These are phyloP conservation scores for Naumovozyma dairenensis DNA, from an alignment of 805 yeast species.

Conservation along the genomic window DNA sequence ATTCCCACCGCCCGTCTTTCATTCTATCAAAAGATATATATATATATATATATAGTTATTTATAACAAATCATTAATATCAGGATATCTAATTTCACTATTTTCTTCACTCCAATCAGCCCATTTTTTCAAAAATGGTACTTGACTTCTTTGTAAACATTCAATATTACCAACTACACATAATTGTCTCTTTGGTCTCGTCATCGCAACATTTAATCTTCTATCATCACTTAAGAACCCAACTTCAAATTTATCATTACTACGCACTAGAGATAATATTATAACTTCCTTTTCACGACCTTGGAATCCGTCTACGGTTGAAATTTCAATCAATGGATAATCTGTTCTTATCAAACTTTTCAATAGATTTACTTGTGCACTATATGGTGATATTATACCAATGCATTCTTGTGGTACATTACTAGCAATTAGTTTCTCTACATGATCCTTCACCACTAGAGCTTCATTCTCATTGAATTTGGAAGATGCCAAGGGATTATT, in stretches of 20 bases:
- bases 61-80: slow-evolving; percentile 34
- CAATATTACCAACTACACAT: slow-evolving; percentile 81
- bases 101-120: slow-evolving; percentile 60
- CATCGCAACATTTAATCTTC: slow-evolving; percentile 87
- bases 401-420: slow-evolving; percentile 46
- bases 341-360: slow-evolving; percentile 35
- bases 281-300: slow-evolving; percentile 88
- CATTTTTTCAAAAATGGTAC: slow-evolving; percentile 48
- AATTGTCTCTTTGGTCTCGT: slow-evolving; percentile 82
- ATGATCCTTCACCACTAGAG: slow-evolving; percentile 49
- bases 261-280: slow-evolving; percentile 71
- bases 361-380: slow-evolving; percentile 71
- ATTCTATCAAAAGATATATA: too few species aligned
- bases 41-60: too few species aligned
- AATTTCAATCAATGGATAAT: slow-evolving; percentile 48
- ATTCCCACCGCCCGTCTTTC: too few species aligned
- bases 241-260: slow-evolving; percentile 62
- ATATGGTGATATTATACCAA: slow-evolving; percentile 88
- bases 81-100: slow-evolving; percentile 61
- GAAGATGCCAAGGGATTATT: slow-evolving; percentile 37
- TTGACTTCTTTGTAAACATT: slow-evolving; percentile 39
- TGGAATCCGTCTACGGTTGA: slow-evolving; percentile 95
- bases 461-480: slow-evolving; percentile 71
- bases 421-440: slow-evolving; percentile 38
- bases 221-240: slow-evolving; percentile 71